phyloP scores from a whole-genome alignment of 139 green algal genomes.

The Coelastrella sp. region DNA sequence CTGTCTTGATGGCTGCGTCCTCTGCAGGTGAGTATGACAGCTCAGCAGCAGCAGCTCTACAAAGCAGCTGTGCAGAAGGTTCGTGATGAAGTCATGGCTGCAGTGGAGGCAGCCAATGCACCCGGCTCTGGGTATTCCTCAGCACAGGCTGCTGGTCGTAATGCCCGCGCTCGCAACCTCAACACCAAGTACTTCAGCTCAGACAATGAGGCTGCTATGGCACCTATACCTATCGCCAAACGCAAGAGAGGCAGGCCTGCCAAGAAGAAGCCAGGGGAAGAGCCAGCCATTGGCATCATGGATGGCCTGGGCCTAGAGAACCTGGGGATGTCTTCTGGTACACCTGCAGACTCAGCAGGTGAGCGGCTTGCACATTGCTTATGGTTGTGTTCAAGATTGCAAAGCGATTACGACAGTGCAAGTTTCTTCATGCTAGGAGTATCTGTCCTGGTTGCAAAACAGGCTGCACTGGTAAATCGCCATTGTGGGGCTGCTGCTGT shows the following conservation, averaged over 20 bases:
- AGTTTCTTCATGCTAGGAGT: too few species aligned
- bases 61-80: slow-evolving; percentile 59
- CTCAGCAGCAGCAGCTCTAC: slow-evolving; percentile 72
- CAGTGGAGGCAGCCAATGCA: slow-evolving; percentile 25
- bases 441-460: too few species aligned
- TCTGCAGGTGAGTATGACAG: slow-evolving; percentile 69
- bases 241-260: slow-evolving; percentile 31
- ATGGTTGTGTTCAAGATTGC: neutral
- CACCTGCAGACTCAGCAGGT: slow-evolving; percentile 6
- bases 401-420: too few species aligned
- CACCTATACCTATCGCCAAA: slow-evolving; percentile 20
- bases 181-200: slow-evolving; percentile 43
- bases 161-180: slow-evolving; percentile 29
- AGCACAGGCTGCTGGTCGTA: slow-evolving; percentile 6
- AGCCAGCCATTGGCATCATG: slow-evolving; percentile 33
- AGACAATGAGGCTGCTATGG: slow-evolving; percentile 7
- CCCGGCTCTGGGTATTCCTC: neutral
- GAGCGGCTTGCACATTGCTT: neutral
- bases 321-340: slow-evolving; percentile 11
- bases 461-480: neutral
- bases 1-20: neutral
- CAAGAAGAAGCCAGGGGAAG: slow-evolving; percentile 21
- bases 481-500: too few species aligned
- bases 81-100: slow-evolving; percentile 53
- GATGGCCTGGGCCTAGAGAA: slow-evolving; percentile 26